Evolutionary conservation across 31 red algal species (phyloP), one percentile per base, ranked within the genome.

Genomic region (Odonthalia washingtoniensis): DNA sequence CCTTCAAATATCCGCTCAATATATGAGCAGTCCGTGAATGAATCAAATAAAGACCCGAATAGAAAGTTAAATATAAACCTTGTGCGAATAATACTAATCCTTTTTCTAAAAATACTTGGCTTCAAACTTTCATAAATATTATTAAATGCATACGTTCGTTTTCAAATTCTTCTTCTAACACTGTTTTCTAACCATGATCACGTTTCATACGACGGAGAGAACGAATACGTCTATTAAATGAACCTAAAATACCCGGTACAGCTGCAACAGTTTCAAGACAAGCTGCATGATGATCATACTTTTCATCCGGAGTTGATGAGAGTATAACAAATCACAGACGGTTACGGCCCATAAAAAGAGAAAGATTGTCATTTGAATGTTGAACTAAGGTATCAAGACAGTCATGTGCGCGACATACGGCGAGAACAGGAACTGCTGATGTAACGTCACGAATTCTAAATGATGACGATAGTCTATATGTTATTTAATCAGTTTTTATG

Each of bases 121-220:
- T 72, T 36, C 85, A 88, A 14, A 98, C 87, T 37, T 82, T 44
- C 94, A 98, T 90, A 78, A 90, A 98, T 63, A 96, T 96, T 14
- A 98, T 74, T 5, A 98, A 68, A 65, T 98, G 97, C 91, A 98
- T 96, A 43, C 94, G 77, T 65, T 98, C 97, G 67, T 98, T 98
- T 64, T 98, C 97, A 1, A 91, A 90, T 84, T 98, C 97, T 53
- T 98, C 97, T 52, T 87, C 83, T 75, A 98, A 68, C 35, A 92
- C 83, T 28, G 79, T 80, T 45, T 96, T 98, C 89, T n/a, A 96
- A 36, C 93, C 89, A 68, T 87, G 85, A 46, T 89, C 86, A 26
- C 87, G 84, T 53, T 89, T 53, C 87, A 98, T 94, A 24, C 94
- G 66, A 17, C 96, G 43, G 4, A 98, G 80, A 60, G 87, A 93